These are phyloP conservation scores for Mrakia gelida DNA, from an alignment of 768 basidiomycete genomes.

Conservation along the genomic window DNA sequence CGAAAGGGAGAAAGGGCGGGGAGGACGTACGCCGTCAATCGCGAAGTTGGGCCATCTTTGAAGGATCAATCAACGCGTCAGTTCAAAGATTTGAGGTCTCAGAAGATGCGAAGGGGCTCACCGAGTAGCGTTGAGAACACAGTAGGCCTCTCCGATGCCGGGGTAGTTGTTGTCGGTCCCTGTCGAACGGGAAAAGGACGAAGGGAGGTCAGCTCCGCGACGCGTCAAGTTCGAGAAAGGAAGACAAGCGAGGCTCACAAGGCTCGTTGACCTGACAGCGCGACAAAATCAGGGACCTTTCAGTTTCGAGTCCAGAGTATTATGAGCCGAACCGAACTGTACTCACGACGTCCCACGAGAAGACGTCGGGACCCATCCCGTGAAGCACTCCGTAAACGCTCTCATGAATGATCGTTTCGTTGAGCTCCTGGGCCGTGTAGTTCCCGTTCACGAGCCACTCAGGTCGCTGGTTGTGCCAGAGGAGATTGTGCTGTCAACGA, in stretches of 20 bases:
- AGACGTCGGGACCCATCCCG: background rate
- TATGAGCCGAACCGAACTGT: too few species aligned
- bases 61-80: background rate
- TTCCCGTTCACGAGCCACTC: background rate
- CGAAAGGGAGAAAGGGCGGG: background rate
- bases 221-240: background rate
- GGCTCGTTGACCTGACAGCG: constrained; percentile 1
- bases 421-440: background rate
- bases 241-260: background rate
- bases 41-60: constrained; percentile 15
- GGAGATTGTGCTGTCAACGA: background rate
- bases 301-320: too few species aligned
- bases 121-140: background rate
- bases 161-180: background rate
- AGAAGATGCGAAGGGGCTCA: background rate
- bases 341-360: constrained; percentile 10
- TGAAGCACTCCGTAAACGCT: background rate
- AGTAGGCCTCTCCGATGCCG: background rate
- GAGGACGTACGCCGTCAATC: background rate
- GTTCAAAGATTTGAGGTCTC: background rate
- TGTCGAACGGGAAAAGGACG: background rate
- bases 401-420: constrained; percentile 1
- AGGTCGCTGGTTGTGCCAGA: constrained; percentile 13
- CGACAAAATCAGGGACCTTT: too few species aligned
- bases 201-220: background rate